Percentiles rank a stretch among this genome's conserved stretches.
Evolutionary conservation across 441 rosid genomes (phyloP).

Genomic region (Kokia cookei): DNA sequence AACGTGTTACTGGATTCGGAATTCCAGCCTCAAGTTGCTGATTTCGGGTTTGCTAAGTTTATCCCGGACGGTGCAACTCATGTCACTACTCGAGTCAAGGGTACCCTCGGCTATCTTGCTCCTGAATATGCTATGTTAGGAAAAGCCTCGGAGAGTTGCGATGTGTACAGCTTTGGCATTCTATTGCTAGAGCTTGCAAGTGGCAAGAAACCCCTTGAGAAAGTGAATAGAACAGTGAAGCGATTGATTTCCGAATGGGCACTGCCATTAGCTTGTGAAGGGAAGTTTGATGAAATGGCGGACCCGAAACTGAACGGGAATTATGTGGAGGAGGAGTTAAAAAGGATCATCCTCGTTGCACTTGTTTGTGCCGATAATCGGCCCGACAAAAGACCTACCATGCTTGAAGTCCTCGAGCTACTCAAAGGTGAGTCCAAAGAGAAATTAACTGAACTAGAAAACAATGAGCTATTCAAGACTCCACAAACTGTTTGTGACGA

Average conservation of each 20-base stretch:
- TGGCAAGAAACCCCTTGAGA: constrained; percentile 64
- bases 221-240: constrained; percentile 27
- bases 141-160: constrained; percentile 81
- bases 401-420: constrained; percentile 55
- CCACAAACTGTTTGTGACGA: constrained; percentile 19
- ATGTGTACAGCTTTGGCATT: constrained; percentile 76
- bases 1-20: constrained; percentile 64
- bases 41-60: constrained; percentile 73
- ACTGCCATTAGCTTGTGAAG: constrained; percentile 40
- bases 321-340: constrained; percentile 51
- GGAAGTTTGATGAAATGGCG: constrained; percentile 49
- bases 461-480: constrained; percentile 46
- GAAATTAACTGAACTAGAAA: constrained; percentile 47
- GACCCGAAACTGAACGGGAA: constrained; percentile 57
- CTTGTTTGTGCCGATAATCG: constrained; percentile 48
- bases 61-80: constrained; percentile 79
- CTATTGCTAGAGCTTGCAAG: constrained; percentile 61
- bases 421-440: constrained; percentile 54
- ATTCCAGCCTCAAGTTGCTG: constrained; percentile 74
- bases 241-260: constrained; percentile 63
- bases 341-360: constrained; percentile 41
- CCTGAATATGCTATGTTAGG: constrained; percentile 80
- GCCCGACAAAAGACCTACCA: constrained; percentile 54
- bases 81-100: constrained; percentile 76
- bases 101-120: constrained; percentile 76